Conservation (phyloP, 2,329 filamentous ascomycete species). For the Colletotrichum siamense region DNA sequence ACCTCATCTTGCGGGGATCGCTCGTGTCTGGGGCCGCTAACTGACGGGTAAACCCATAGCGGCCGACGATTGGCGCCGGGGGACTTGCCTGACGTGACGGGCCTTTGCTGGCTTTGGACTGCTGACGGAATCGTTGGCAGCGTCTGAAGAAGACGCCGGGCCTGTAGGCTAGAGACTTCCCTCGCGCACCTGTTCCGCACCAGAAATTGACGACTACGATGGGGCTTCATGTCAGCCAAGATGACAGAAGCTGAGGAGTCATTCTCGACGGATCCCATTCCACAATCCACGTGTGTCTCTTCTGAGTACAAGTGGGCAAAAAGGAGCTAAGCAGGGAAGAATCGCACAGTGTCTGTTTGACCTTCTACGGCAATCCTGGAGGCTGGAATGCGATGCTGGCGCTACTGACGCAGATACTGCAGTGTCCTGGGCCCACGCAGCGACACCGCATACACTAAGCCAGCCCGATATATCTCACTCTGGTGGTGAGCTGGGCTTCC, state of each 20-base stretch:
- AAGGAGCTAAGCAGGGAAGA: not conserved
- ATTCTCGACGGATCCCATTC: not conserved
- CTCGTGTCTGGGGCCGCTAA: conserved; percentile 4
- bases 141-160: not conserved
- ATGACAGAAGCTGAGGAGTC: not conserved
- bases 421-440: not conserved
- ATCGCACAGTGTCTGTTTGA: not conserved
- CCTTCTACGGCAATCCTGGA: not conserved
- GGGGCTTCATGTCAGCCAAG: not conserved
- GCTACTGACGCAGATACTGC: not conserved
- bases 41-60: conserved; percentile 18
- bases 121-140: not conserved
- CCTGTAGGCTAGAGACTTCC: not conserved
- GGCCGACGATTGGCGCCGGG: conserved; percentile 14
- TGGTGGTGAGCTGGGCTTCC: not conserved
- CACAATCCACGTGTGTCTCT: not conserved
- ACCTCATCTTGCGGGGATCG: not conserved
- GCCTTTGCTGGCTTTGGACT: not conserved
- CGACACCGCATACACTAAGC: not conserved
- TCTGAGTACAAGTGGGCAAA: not conserved
- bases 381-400: not conserved
- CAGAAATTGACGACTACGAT: not conserved
- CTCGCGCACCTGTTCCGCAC: not conserved
- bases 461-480: not conserved
- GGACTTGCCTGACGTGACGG: not conserved